Conservation (phyloP, 2,329 filamentous ascomycete genomes). For the Aspergillus thermomutatus region DNA sequence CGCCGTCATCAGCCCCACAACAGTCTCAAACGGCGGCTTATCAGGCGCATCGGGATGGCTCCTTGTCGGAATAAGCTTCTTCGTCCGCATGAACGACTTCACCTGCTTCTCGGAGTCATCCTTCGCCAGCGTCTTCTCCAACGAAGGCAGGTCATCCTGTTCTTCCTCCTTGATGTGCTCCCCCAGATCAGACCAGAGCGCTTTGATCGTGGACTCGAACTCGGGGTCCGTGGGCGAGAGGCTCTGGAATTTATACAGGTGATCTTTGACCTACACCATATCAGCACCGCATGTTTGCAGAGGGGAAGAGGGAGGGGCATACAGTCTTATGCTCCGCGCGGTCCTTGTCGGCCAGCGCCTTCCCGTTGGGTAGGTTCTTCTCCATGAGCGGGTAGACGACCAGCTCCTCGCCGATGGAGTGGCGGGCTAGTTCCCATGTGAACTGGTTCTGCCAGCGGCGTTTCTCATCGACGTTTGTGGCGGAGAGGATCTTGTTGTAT, state of each 20-base stretch:
- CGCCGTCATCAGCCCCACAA: not conserved
- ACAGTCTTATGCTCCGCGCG: not conserved
- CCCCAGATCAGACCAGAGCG: not conserved
- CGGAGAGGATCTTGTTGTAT: not conserved
- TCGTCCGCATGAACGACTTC: not conserved
- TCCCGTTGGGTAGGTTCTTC: not conserved
- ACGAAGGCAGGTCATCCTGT: not conserved
- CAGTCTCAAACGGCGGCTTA: not conserved
- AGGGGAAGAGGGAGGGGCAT: not conserved
- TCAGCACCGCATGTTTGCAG: too few species aligned
- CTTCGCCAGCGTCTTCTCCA: not conserved
- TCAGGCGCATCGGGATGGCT: not conserved
- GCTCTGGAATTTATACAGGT: not conserved
- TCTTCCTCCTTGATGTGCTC: not conserved
- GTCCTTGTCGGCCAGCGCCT: not conserved
- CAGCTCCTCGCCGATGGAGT: not conserved
- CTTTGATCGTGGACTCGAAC: not conserved
- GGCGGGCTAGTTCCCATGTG: not conserved
- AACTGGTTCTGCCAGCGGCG: not conserved
- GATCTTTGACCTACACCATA: not conserved
- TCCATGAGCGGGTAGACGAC: not conserved
- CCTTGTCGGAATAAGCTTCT: not conserved
- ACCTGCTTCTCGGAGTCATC: not conserved
- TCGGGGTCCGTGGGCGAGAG: not conserved
- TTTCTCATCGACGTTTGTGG: not conserved